Conservation (phyloP, 495 filamentous ascomycete species). For the Pseudevernia furfuracea region DNA sequence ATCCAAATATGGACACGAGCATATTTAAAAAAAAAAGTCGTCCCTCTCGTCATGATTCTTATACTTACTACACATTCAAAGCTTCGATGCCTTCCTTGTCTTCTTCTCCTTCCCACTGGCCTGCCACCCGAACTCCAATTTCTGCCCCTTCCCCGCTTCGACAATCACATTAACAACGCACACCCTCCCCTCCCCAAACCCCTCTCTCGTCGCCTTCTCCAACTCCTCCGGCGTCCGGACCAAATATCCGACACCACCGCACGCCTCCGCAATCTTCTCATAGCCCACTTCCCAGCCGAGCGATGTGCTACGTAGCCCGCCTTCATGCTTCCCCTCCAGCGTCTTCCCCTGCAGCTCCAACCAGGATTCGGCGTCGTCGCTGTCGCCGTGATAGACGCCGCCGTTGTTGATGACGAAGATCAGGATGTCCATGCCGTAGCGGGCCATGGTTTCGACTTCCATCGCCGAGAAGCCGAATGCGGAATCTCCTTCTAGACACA, state of each 20-base stretch:
- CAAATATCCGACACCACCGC: constrained; percentile 49
- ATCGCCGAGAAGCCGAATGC: constrained; percentile 58
- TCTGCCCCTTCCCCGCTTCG: constrained; percentile 46
- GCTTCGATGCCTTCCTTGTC: constrained; percentile 16
- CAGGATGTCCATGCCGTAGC: constrained; percentile 53
- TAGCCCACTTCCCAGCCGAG: constrained; percentile 53
- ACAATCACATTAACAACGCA: constrained; percentile 54
- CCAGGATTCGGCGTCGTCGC: constrained; percentile 37
- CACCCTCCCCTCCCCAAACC: constrained; percentile 41
- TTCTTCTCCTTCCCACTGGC: constrained; percentile 16
- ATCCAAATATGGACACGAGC: background rate
- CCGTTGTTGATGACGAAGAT: constrained; percentile 60
- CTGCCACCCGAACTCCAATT: constrained; percentile 36
- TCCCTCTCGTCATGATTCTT: background rate
- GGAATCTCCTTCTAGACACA: constrained; percentile 55
- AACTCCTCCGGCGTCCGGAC: constrained; percentile 49
- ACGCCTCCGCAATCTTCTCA: constrained; percentile 50
- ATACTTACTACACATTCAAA: background rate
- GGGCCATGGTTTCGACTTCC: constrained; percentile 59
- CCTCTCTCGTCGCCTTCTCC: constrained; percentile 43
- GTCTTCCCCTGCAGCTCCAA: constrained; percentile 35
- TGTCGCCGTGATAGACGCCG: constrained; percentile 55
- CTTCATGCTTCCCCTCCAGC: constrained; percentile 32
- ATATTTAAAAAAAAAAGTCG: background rate
- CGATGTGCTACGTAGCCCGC: constrained; percentile 47